Percentiles rank a stretch among this genome's conserved stretches.
Evolutionary conservation across 169 alveolate species (phyloP).

Genomic region (Cryptosporidium felis): DNA sequence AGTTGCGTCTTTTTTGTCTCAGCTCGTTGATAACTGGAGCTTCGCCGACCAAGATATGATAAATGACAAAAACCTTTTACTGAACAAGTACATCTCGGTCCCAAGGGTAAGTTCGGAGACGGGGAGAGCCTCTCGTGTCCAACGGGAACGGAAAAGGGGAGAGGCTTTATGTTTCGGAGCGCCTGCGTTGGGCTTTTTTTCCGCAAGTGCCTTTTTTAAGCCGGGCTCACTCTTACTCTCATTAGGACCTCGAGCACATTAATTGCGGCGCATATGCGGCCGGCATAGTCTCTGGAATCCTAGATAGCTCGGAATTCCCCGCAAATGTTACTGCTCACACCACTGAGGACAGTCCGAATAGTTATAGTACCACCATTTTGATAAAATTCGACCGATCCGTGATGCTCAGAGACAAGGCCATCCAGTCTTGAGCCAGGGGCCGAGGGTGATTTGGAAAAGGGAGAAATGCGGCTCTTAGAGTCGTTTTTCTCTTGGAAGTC

Average conservation of each 20-base stretch:
- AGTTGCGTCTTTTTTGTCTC: constrained; percentile 14
- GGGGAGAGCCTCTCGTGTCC: too few relatives aligned
- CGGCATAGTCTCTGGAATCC: constrained; percentile 82
- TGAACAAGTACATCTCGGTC: constrained; percentile 78
- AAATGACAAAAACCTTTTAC: constrained; percentile 78
- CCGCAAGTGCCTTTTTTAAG: too few relatives aligned
- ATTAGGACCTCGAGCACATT: constrained; percentile 79
- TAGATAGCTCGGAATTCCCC: constrained; percentile 83
- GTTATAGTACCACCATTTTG: constrained; percentile 78
- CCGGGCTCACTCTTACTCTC: too few relatives aligned
- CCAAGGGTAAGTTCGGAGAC: constrained; percentile 76
- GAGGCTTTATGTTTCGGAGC: too few relatives aligned
- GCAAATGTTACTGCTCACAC: constrained; percentile 86
- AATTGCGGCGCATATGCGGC: constrained; percentile 86
- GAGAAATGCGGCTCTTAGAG: too few relatives aligned
- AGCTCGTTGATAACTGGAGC: neutral
- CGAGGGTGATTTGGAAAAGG: too few relatives aligned
- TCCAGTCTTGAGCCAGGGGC: constrained; percentile 48
- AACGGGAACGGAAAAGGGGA: too few relatives aligned
- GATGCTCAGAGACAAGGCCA: constrained; percentile 42
- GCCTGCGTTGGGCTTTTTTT: too few relatives aligned
- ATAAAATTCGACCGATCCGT: constrained; percentile 74
- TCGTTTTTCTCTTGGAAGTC: too few relatives aligned
- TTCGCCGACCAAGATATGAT: constrained; percentile 75
- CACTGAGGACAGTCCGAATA: constrained; percentile 75